These are phyloP conservation scores for Gymnopilus junonius DNA, from an alignment of 768 basidiomycete species.

Conservation along the genomic window DNA sequence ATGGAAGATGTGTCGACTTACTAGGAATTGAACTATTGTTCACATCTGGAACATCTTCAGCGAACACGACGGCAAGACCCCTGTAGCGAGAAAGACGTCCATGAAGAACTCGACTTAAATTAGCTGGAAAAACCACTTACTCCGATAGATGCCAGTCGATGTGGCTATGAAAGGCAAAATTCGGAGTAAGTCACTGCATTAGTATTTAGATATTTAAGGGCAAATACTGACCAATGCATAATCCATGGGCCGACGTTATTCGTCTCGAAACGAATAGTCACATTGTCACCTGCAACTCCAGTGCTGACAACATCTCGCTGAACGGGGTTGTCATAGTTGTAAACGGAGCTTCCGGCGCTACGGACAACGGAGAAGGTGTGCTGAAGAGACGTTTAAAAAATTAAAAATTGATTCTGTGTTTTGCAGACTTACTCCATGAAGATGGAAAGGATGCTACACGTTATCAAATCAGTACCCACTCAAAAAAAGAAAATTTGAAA, in stretches of 20 bases:
- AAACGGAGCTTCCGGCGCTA: slow-evolving; percentile 36
- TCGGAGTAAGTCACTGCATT: not conserved
- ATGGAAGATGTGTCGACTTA: slow-evolving; percentile 2
- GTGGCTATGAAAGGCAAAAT: slow-evolving; percentile 1
- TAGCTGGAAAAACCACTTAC: not conserved
- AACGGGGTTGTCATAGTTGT: slow-evolving; percentile 26
- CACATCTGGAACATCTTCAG: slow-evolving; percentile 33
- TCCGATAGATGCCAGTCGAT: slow-evolving; percentile 15
- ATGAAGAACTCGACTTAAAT: not conserved
- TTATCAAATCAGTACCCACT: not conserved
- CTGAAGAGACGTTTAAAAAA: not conserved
- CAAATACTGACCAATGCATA: slow-evolving; percentile 6
- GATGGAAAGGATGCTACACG: slow-evolving; percentile 45
- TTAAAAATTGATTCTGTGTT: not conserved
- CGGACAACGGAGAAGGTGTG: slow-evolving; percentile 40
- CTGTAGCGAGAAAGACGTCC: slow-evolving; percentile 9
- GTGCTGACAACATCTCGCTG: slow-evolving; percentile 40
- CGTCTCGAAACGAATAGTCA: slow-evolving; percentile 52
- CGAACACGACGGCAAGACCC: slow-evolving; percentile 43
- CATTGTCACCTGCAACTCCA: slow-evolving; percentile 36
- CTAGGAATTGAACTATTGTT: slow-evolving; percentile 21
- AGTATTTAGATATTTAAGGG: not conserved
- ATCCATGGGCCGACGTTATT: slow-evolving; percentile 16
- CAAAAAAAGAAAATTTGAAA: not conserved
- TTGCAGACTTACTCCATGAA: slow-evolving; percentile 34